phyloP scores from a whole-genome alignment of 495 filamentous ascomycete genomes.

The Penicillium flavigenum region DNA sequence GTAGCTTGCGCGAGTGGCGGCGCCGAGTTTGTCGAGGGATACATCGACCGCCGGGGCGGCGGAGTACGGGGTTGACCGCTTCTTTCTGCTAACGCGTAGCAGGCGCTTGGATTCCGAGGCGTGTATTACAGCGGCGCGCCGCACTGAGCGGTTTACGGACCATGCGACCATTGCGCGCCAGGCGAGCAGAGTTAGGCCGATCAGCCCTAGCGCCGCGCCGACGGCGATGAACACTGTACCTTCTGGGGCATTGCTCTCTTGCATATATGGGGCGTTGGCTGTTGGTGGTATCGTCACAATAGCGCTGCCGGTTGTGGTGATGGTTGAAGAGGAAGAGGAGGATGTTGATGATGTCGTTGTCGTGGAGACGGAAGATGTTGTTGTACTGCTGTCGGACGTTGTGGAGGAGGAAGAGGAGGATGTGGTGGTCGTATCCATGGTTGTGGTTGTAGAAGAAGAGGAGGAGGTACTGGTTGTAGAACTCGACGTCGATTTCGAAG shows the following conservation, averaged over 20 bases:
- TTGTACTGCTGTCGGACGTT: conserved; percentile 15
- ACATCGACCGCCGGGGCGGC: conserved; percentile 49
- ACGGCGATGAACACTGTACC: conserved; percentile 96
- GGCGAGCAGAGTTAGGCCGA: conserved; percentile 73
- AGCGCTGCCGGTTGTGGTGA: conserved; percentile 27
- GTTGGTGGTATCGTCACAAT: conserved; percentile 74
- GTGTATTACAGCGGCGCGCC: conserved; percentile 70
- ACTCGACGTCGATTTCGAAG: conserved; percentile 19
- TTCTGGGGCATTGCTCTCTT: conserved; percentile 84
- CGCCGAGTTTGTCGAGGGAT: conserved; percentile 54
- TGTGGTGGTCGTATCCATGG: conserved; percentile 29
- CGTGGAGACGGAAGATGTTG: conserved; percentile 28
- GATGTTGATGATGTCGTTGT: conserved; percentile 30
- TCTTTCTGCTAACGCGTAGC: conserved; percentile 54
- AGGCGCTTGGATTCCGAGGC: conserved; percentile 67
- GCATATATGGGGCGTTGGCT: conserved; percentile 88
- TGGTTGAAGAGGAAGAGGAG: conserved; percentile 20
- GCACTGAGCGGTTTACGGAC: conserved; percentile 86
- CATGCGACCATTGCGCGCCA: conserved; percentile 91
- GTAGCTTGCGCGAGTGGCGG: conserved; percentile 38
- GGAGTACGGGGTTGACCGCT: conserved; percentile 37
- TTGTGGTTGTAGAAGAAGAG: conserved; percentile 21
- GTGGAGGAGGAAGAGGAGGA: conserved; percentile 27
- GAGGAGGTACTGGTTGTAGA: conserved; percentile 20
- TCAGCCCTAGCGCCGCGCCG: conserved; percentile 79